phyloP scores from a whole-genome alignment of 2,329 filamentous ascomycete genomes.

The Cytospora piceae region DNA sequence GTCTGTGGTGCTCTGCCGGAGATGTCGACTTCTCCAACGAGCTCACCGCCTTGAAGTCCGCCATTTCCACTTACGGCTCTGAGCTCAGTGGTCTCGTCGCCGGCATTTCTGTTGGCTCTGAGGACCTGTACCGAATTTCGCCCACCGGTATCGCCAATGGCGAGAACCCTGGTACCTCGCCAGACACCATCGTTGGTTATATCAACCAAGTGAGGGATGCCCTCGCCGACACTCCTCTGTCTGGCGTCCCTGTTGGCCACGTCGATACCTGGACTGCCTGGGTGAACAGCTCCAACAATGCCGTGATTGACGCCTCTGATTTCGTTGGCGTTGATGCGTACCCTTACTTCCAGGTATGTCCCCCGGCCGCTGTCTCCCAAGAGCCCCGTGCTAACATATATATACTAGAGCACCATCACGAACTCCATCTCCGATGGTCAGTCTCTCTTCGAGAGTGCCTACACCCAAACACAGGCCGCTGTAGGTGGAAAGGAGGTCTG shows the following conservation, averaged over 20 bases:
- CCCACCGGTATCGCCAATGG: constrained; percentile 66
- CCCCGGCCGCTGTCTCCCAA: not conserved
- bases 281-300: constrained; percentile 72
- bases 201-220: constrained; percentile 68
- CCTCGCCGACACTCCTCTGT: constrained; percentile 65
- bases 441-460: constrained; percentile 69
- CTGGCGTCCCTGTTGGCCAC: constrained; percentile 69
- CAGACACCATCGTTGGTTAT: constrained; percentile 67
- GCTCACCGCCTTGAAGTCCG: constrained; percentile 69
- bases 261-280: constrained; percentile 89
- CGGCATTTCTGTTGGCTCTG: constrained; percentile 83
- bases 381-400: constrained; percentile 2
- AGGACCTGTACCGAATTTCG: constrained; percentile 83
- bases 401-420: constrained; percentile 63
- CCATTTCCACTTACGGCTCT: constrained; percentile 70
- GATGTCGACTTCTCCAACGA: constrained; percentile 69
- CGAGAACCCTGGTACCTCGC: constrained; percentile 65
- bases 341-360: constrained; percentile 66
- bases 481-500: constrained; percentile 39
- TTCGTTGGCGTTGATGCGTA: constrained; percentile 86
- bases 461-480: constrained; percentile 61
- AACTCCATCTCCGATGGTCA: constrained; percentile 69
- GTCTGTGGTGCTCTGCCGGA: constrained; percentile 79
- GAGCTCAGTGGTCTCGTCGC: constrained; percentile 69
- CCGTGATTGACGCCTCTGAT: constrained; percentile 71